Conservation (phyloP, 148 eudicot species). For the Silene latifolia region DNA sequence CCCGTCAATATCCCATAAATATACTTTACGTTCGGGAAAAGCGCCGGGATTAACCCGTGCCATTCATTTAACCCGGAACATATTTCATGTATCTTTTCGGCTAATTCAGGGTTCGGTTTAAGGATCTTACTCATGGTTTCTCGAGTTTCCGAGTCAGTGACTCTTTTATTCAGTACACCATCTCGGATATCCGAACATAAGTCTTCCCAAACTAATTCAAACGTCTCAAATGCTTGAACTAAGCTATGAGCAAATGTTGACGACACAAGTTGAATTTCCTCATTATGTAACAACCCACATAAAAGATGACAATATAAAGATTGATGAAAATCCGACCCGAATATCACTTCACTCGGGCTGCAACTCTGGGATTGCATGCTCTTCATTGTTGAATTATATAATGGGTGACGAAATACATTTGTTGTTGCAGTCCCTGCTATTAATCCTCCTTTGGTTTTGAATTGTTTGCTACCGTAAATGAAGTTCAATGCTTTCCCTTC, state of each 20-base stretch:
- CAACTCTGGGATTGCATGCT: slow-evolving; percentile 59
- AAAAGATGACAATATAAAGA: slow-evolving; percentile 90
- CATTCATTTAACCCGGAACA: slow-evolving; percentile 63
- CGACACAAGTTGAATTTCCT: slow-evolving; percentile 53
- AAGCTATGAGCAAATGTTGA: slow-evolving; percentile 88
- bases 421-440: slow-evolving; percentile 88
- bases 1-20: slow-evolving; percentile 89
- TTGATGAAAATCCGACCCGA: slow-evolving; percentile 66
- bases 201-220: slow-evolving; percentile 63
- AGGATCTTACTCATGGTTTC: slow-evolving; percentile 49
- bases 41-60: slow-evolving; percentile 66
- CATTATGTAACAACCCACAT: slow-evolving; percentile 53
- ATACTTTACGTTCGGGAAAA: slow-evolving; percentile 85
- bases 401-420: slow-evolving; percentile 50
- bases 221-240: slow-evolving; percentile 67
- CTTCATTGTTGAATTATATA: slow-evolving; percentile 47
- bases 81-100: slow-evolving; percentile 43
- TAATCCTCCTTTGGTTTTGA: slow-evolving; percentile 64
- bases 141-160: slow-evolving; percentile 47
- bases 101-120: slow-evolving; percentile 65
- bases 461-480: slow-evolving; percentile 79
- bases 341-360: slow-evolving; percentile 79
- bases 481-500: slow-evolving; percentile 65
- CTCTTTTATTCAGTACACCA: slow-evolving; percentile 43
- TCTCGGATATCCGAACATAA: slow-evolving; percentile 56